Percentiles rank a stretch among this genome's conserved stretches.
Evolutionary conservation across 257 asterid species (phyloP).

Genomic region (Solanum ossicruentum): DNA sequence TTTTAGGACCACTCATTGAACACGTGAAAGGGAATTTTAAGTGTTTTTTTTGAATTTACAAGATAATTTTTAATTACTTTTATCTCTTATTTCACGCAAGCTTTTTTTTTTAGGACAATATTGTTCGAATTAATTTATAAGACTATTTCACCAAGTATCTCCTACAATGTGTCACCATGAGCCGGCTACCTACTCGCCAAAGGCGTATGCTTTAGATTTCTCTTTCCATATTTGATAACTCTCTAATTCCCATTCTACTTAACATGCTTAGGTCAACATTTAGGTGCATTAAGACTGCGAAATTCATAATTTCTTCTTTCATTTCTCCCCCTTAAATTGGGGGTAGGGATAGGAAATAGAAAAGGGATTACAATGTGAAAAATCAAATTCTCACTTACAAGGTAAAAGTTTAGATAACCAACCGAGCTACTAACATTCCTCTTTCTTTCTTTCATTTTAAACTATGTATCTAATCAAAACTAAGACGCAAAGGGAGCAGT

Average conservation of each 20-base stretch:
- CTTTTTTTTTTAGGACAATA: no score
- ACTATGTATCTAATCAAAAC: background rate
- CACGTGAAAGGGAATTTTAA: background rate
- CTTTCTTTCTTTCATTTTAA: background rate
- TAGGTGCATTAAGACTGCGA: background rate
- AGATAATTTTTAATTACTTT: background rate
- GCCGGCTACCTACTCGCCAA: background rate
- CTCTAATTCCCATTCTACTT: background rate
- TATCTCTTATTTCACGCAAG: background rate
- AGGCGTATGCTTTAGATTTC: no score
- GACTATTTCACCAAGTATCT: background rate
- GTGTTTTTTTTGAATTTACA: background rate
- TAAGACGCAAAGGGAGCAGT: background rate
- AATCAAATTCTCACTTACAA: no score
- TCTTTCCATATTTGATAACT: no score
- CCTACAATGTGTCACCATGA: background rate
- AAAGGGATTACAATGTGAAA: no score
- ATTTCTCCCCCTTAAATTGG: no score
- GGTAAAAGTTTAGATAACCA: rapidly evolving
- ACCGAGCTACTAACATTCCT: no score
- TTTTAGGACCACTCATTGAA: conserved; percentile 3
- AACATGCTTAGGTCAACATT: background rate
- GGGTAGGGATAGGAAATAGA: no score
- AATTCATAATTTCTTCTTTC: background rate
- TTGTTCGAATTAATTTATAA: background rate